These are phyloP conservation scores for Colletotrichum gigasporum DNA, from an alignment of 2,329 filamentous ascomycete species.

Conservation along the genomic window DNA sequence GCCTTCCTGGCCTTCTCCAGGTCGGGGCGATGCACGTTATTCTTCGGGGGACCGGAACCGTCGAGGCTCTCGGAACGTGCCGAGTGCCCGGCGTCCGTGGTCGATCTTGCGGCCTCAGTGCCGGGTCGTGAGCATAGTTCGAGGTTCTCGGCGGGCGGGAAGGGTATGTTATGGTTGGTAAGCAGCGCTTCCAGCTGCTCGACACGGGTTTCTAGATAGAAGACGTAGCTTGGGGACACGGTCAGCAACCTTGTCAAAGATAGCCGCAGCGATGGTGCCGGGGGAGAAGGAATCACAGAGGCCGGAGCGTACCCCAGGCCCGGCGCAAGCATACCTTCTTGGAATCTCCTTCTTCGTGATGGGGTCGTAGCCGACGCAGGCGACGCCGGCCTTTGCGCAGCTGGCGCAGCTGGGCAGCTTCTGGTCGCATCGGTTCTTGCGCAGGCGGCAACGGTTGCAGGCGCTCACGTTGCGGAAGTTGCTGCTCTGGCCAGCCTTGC, in stretches of 20 bases:
- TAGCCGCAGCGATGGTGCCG: neutral
- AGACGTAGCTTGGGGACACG: conserved; percentile 76
- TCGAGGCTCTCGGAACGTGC: conserved; percentile 44
- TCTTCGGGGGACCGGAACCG: conserved; percentile 46
- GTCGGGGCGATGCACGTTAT: conserved; percentile 42
- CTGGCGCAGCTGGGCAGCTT: conserved; percentile 88
- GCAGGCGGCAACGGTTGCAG: conserved; percentile 89
- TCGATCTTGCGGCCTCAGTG: conserved; percentile 45
- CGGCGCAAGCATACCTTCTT: conserved; percentile 71
- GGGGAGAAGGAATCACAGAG: neutral
- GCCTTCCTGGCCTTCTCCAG: conserved; percentile 44
- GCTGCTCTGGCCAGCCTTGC: conserved; percentile 66
- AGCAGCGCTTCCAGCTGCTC: conserved; percentile 84
- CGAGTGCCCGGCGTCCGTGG: conserved; percentile 44
- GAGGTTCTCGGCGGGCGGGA: conserved; percentile 76
- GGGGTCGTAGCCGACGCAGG: conserved; percentile 94
- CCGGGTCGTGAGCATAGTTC: conserved; percentile 66
- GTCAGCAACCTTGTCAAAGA: neutral
- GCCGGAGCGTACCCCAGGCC: neutral
- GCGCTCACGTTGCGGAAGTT: conserved; percentile 90
- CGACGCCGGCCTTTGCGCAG: conserved; percentile 91
- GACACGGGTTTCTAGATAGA: conserved; percentile 89
- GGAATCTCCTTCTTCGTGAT: conserved; percentile 97
- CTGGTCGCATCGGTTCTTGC: conserved; percentile 97
- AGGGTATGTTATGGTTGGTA: conserved; percentile 73